Evolutionary conservation across 768 basidiomycete genomes (phyloP).

Genomic region (Suillus cothurnatus): DNA sequence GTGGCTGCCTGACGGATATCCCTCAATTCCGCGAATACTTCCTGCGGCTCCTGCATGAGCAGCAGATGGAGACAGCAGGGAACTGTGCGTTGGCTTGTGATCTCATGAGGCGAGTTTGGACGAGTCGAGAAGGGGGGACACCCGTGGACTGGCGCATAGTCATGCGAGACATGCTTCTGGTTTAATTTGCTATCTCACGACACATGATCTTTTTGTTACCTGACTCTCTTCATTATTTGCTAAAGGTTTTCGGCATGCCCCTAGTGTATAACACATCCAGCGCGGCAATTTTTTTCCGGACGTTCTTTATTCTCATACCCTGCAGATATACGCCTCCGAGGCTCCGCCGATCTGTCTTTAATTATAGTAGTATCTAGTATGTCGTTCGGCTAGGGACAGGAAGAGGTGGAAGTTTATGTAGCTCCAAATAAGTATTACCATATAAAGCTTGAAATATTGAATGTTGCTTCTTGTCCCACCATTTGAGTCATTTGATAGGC

Average conservation of each 20-base stretch:
- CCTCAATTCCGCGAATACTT: constrained; percentile 44
- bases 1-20: constrained; percentile 67
- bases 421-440: background rate
- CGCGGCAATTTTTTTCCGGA: background rate
- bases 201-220: background rate
- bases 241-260: background rate
- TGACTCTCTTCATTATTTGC: background rate
- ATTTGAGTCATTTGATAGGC: too few relatives aligned
- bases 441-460: too few relatives aligned
- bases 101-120: constrained; percentile 65
- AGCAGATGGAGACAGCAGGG: constrained; percentile 57
- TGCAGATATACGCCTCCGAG: too few relatives aligned
- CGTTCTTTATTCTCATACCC: background rate
- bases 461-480: too few relatives aligned
- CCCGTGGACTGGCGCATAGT: constrained; percentile 65
- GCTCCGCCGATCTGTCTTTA: background rate
- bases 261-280: background rate
- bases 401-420: background rate
- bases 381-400: background rate
- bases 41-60: constrained; percentile 47
- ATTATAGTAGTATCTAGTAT: background rate
- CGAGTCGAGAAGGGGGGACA: constrained; percentile 33
- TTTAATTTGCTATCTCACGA: constrained; percentile 36
- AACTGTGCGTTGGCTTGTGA: constrained; percentile 58
- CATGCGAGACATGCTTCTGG: constrained; percentile 61